These are phyloP conservation scores for Raffaelea arxii DNA, from an alignment of 2,329 filamentous ascomycete species.

Conservation along the genomic window DNA sequence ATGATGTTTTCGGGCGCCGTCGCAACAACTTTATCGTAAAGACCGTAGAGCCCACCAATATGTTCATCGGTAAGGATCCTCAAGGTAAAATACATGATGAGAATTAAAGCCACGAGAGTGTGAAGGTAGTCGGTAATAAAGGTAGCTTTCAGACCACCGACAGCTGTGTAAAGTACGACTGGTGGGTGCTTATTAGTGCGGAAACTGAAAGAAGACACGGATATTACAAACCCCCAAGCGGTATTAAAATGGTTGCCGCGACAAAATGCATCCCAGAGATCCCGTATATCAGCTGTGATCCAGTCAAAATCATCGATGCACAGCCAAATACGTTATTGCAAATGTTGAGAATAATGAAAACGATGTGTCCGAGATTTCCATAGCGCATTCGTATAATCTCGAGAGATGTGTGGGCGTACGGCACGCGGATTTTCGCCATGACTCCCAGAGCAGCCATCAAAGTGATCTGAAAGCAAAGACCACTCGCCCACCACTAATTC, in stretches of 20 bases:
- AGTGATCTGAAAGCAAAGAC: conserved; percentile 9
- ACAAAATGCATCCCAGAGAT: conserved; percentile 31
- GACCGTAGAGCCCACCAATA: conserved; percentile 21
- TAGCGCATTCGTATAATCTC: conserved; percentile 30
- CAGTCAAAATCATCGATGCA: conserved; percentile 27
- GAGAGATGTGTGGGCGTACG: conserved; percentile 30
- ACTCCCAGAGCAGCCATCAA: conserved; percentile 27
- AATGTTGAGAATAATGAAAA: conserved; percentile 27
- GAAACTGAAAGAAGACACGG: background rate
- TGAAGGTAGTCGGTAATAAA: conserved; percentile 32
- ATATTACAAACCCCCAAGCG: conserved; percentile 17
- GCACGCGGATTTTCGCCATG: conserved; percentile 29
- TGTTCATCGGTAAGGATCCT: conserved; percentile 18
- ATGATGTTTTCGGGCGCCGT: conserved; percentile 23
- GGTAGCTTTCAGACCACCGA: conserved; percentile 28
- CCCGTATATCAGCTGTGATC: conserved; percentile 26
- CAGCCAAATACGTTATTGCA: conserved; percentile 31
- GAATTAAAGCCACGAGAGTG: conserved; percentile 26
- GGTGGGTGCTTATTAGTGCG: background rate
- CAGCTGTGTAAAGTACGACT: conserved; percentile 28
- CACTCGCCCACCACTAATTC: conserved; percentile 6
- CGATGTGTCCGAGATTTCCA: conserved; percentile 25
- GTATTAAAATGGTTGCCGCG: conserved; percentile 28
- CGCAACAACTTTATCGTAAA: conserved; percentile 27
- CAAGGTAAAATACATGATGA: conserved; percentile 29